Evolutionary conservation across 495 filamentous ascomycete species (phyloP).

Genomic region (Penicillium argentinense): DNA sequence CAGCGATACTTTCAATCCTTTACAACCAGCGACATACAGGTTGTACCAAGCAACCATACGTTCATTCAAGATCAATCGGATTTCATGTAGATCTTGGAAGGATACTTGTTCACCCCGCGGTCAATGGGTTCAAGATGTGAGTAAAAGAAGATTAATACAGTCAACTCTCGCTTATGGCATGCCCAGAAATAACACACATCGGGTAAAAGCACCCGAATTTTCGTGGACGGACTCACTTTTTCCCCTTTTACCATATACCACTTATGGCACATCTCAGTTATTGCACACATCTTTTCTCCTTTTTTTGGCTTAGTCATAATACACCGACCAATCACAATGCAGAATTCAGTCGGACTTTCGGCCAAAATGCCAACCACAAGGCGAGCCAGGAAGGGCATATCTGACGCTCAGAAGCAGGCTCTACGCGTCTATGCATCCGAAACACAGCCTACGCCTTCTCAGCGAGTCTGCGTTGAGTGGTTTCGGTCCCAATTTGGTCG

Average conservation of each 20-base stretch:
- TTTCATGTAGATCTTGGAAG: too few species aligned
- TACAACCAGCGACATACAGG: too few species aligned
- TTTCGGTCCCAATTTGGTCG: conserved; percentile 8
- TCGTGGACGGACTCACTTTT: not conserved
- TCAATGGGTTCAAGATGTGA: too few species aligned
- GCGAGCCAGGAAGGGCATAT: conserved; percentile 6
- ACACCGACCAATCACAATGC: conserved; percentile 4
- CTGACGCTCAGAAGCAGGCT: conserved; percentile 8
- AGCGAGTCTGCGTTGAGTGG: conserved; percentile 6
- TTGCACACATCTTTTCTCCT: not conserved
- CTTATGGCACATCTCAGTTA: not conserved
- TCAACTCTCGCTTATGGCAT: conserved; percentile 2
- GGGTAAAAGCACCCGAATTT: not conserved
- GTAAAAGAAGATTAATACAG: too few species aligned
- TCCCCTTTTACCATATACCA: not conserved
- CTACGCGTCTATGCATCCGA: conserved; percentile 8
- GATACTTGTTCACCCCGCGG: too few species aligned
- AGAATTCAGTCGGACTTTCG: conserved; percentile 4
- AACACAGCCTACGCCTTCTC: not conserved
- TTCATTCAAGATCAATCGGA: too few species aligned
- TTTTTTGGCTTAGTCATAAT: conserved; percentile 6
- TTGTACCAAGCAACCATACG: too few species aligned
- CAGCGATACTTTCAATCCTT: too few species aligned
- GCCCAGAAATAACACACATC: not conserved
- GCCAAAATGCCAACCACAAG: conserved; percentile 1